Base-by-base conservation (phyloP, 805 yeast genomes). In the Scheffersomyces stipitis region DNA sequence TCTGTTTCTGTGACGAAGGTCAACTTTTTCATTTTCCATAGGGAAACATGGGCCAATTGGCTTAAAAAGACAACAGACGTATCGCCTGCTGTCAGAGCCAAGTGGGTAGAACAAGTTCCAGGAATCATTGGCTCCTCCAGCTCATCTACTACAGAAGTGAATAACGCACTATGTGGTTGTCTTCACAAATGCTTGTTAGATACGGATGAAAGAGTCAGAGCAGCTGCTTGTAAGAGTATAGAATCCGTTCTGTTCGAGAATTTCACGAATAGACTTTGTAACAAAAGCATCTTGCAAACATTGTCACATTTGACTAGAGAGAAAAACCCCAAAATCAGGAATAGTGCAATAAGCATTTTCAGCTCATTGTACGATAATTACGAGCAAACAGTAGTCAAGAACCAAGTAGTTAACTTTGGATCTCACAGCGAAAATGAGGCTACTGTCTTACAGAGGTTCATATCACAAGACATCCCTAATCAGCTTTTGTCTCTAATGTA, bases 41-140 rank as follows among this genome's bases (percentile, higher is more conserved):
- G 69, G 26, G 76, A 76, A 10, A 76, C 84, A 1, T 88, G 83
- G 77, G 55, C 62, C 12, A 73, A 70, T 18, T 89, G 96, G 96
- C 57, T 85, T 36, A 82, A 81, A 44, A 84, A 89, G 46, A 75
- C 83, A 4, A 66, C 83, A 8, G 97, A 89, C 55, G 64, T 78
- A 5, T 77, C 83, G 2, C 67, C 84, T 0, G 54, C 52, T 2
- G 90, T 88, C 2, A 68, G 96, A 36, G 58, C 71, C 4, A 70
- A 73, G 37, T 89, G 96, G 96, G 78, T 78, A 0, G 77, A 78
- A 33, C 74, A 78, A 24, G 58, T 80, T 0, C 70, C 81, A 0
- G 56, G 51, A 1, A 70, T 83, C 5, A 42, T 87, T 2, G 39
- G 41, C 7, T 42, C 52, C 14, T 68, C 80, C 42, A 54, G 58